Conservation (phyloP, 768 basidiomycete genomes). For the Tulasnella calospora region DNA sequence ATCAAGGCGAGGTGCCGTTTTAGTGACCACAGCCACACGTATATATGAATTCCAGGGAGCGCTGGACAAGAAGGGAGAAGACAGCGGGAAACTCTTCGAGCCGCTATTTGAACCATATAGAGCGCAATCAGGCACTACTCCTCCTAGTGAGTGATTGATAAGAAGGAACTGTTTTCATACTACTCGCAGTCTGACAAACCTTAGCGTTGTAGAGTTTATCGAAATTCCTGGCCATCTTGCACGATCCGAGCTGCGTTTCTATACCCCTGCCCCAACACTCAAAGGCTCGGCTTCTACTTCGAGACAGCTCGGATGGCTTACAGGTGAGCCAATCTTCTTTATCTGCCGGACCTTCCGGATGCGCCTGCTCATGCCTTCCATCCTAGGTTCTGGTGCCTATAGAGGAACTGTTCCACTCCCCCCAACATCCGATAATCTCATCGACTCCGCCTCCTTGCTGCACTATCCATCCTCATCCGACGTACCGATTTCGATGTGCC, state of each 20-base stretch:
- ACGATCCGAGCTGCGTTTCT: constrained; percentile 77
- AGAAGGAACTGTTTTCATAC: not conserved
- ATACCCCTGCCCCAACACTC: constrained; percentile 54
- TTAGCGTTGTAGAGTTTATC: constrained; percentile 63
- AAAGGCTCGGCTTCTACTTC: constrained; percentile 31
- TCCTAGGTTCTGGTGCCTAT: constrained; percentile 86
- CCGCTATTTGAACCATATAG: constrained; percentile 67
- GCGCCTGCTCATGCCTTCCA: constrained; percentile 34
- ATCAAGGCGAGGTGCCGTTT: constrained; percentile 53
- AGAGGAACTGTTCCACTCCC: constrained; percentile 68
- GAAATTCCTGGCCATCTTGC: constrained; percentile 78
- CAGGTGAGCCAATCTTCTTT: constrained; percentile 48
- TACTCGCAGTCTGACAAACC: constrained; percentile 27
- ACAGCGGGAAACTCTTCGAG: constrained; percentile 62
- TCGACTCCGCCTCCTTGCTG: constrained; percentile 71
- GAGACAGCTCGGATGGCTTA: constrained; percentile 91
- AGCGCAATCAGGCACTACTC: constrained; percentile 44
- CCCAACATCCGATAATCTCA: constrained; percentile 63
- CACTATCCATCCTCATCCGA: constrained; percentile 56
- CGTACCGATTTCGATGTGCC: constrained; percentile 65
- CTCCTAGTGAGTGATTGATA: constrained; percentile 61
- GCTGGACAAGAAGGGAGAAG: constrained; percentile 68
- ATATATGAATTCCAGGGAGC: constrained; percentile 85
- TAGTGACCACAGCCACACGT: constrained; percentile 79
- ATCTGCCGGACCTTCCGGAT: not conserved